Conservation (phyloP, 352 stramenopile species). For the Blastocystis sp. region DNA sequence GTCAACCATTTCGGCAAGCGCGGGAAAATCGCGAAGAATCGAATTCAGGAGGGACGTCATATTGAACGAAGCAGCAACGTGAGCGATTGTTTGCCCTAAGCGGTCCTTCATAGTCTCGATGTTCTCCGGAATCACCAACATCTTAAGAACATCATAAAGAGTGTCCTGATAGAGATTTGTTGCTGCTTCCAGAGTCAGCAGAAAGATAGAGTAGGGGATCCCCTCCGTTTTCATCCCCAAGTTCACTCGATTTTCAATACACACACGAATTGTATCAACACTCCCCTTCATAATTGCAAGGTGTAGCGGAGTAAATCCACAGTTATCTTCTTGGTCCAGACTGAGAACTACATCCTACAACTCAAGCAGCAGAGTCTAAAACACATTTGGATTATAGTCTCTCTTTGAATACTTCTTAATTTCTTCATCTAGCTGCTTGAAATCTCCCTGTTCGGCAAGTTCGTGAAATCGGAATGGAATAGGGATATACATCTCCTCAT, state of each 20-base stretch:
- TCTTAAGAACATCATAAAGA: slow-evolving; percentile 1
- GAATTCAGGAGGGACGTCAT: not conserved
- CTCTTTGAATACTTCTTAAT: slow-evolving; percentile 36
- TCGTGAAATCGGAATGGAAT: slow-evolving; percentile 56
- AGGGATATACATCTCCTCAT: slow-evolving; percentile 56
- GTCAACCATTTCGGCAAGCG: not conserved
- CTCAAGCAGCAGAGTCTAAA: not conserved
- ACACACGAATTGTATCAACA: slow-evolving; percentile 38
- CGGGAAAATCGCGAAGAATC: slow-evolving; percentile 7
- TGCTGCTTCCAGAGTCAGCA: not conserved
- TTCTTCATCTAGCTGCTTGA: not conserved
- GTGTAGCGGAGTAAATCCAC: slow-evolving; percentile 39
- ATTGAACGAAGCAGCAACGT: slow-evolving; percentile 21
- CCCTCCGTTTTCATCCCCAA: not conserved
- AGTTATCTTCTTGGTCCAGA: slow-evolving; percentile 27
- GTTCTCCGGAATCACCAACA: slow-evolving; percentile 50
- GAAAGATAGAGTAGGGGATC: slow-evolving; percentile 39
- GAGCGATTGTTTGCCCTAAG: not conserved
- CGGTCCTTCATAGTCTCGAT: slow-evolving; percentile 20
- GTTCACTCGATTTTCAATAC: slow-evolving; percentile 41
- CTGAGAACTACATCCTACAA: slow-evolving; percentile 2
- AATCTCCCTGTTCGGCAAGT: slow-evolving; percentile 3
- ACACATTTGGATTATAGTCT: slow-evolving; percentile 47
- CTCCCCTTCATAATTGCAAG: slow-evolving; percentile 25
- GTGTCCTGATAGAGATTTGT: slow-evolving; percentile 24